Evolutionary conservation across 2,329 filamentous ascomycete species (phyloP), one percentile per base, ranked within the genome.

Genomic region (Emericellopsis cladophorae): DNA sequence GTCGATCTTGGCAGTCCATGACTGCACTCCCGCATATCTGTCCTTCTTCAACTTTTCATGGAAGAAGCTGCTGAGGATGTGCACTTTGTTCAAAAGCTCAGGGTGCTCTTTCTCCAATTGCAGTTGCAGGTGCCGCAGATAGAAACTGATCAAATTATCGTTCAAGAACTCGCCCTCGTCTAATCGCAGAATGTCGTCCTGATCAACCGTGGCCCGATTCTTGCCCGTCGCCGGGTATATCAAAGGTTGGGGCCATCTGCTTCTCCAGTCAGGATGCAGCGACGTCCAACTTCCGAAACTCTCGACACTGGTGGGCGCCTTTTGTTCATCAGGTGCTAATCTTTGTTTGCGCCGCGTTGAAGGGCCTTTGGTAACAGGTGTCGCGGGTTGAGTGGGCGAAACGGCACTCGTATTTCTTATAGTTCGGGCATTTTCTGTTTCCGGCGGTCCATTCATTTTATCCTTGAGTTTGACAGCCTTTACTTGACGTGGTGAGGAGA

Each of bases 41-140:
- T 94, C 69, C 7, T 60, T 61, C 15, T 74, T 85, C 36, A 96
- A 69, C 37, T 80, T 81, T 16, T 81, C 77, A 54, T 84, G 96
- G 60, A 96, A 95, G 60, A 87, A 95, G 0, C 86, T 92, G 56
- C 89, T 96, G 66, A 94, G 90, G 49, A 95, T 84, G 56, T 93
- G 86, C 4, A 94, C 77, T 40, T 78, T 76, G 44, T 76, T 66
- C 0, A 78, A 64, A 4, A 79, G 50, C 36, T 76, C 65, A 1
- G 75, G 70, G 2, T 70, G 66, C 10, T 70, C 64, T 32, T 65
- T 59, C 46, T 77, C 70, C 31, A 83, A 58, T 34, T 72, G 61
- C 43, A 72, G 64, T 53, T 89, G 79, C 6, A 90, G 64, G 49
- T 79, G 84, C 24, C 82, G 79, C 42, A 95, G 68, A 54, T 93